phyloP scores from a whole-genome alignment of 352 stramenopile species.

The Pelagophyceae sp. region DNA sequence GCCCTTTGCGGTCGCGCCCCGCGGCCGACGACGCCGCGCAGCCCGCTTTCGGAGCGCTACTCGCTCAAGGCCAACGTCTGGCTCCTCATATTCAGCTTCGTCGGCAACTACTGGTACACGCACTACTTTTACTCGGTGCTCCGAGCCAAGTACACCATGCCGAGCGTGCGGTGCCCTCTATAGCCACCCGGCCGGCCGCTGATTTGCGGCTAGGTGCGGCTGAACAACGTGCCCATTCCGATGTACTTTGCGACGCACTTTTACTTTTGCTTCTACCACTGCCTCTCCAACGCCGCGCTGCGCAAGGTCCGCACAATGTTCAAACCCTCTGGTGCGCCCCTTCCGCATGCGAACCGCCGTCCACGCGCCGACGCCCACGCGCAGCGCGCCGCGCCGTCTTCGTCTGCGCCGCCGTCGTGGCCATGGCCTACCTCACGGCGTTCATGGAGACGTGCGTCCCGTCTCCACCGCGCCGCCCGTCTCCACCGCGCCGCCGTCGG shows the following conservation, averaged over 20 bases:
- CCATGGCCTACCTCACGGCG: conserved; percentile 59
- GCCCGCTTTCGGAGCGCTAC: conserved; percentile 51
- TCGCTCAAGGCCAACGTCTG: conserved; percentile 68
- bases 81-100: conserved; percentile 70
- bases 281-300: conserved; percentile 56
- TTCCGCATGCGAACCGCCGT: no score
- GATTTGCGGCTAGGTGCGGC: conserved; percentile 45
- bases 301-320: conserved; percentile 48
- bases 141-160: conserved; percentile 69
- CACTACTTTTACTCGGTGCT: conserved; percentile 81
- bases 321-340: no score
- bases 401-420: conserved; percentile 31
- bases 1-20: not conserved
- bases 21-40: not conserved
- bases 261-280: conserved; percentile 73
- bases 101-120: conserved; percentile 77
- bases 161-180: no score
- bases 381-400: conserved; percentile 45
- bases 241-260: conserved; percentile 74
- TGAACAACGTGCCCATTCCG: conserved; percentile 61
- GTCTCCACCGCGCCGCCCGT: not conserved
- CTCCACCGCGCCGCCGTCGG: no score
- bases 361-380: conserved; percentile 33
- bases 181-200: no score
- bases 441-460: conserved; percentile 80